Percentiles rank a stretch among this genome's conserved stretches.
These are phyloP conservation scores for Corymbia citriodora DNA, from an alignment of 441 rosid genomes.

Conservation along the genomic window DNA sequence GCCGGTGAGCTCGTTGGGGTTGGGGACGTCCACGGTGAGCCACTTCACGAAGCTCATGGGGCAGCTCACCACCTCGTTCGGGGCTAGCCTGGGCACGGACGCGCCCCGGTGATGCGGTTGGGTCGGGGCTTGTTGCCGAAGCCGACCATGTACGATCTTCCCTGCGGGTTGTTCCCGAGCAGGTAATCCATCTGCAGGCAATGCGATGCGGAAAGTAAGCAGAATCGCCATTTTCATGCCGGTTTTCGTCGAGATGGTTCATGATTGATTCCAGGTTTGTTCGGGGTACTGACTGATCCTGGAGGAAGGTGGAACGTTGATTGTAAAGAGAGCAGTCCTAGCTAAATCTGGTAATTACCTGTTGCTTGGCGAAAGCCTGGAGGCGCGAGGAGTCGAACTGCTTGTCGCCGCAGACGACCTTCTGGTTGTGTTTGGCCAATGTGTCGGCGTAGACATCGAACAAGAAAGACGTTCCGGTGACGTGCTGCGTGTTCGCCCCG, in stretches of 20 bases:
- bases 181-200: slow-evolving; percentile 67
- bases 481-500: slow-evolving; percentile 86
- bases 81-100: slow-evolving; percentile 34
- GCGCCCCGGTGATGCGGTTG: slow-evolving; percentile 92
- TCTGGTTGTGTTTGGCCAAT: slow-evolving; percentile 36
- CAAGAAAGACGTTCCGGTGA: slow-evolving; percentile 58
- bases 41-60: slow-evolving; percentile 62
- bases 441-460: slow-evolving; percentile 51
- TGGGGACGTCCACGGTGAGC: slow-evolving; percentile 44
- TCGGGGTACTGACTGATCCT: neutral
- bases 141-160: slow-evolving; percentile 94
- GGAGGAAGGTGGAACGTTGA: neutral
- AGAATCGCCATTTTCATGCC: neutral
- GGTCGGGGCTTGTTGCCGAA: slow-evolving; percentile 62
- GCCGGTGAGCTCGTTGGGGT: slow-evolving; percentile 80
- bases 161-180: slow-evolving; percentile 61
- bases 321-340: neutral
- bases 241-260: neutral
- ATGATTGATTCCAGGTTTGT: neutral
- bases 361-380: slow-evolving; percentile 55
- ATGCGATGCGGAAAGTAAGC: neutral
- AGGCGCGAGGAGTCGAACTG: slow-evolving; percentile 42
- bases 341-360: slow-evolving; percentile 24
- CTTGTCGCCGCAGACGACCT: slow-evolving; percentile 45
- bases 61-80: slow-evolving; percentile 25